Evolutionary conservation across 2,329 filamentous ascomycete species (phyloP), one percentile per base, ranked within the genome.

Genomic region (Colletotrichum spinosum): DNA sequence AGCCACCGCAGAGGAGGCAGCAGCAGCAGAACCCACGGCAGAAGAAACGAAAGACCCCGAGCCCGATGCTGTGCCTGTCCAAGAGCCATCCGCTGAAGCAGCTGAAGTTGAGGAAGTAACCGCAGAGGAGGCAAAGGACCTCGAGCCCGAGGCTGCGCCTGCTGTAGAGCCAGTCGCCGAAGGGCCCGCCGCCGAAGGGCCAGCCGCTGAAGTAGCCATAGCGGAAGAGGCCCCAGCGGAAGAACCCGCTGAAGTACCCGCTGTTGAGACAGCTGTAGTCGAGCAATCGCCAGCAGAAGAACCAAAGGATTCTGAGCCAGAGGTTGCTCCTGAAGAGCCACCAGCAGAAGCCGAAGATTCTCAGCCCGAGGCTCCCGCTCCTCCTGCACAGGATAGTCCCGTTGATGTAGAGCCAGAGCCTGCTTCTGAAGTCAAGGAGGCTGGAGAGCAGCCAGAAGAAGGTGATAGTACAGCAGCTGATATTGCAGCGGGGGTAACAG

Each of bases 361-460:
- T 3, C 55, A 35, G 3, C 12, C 44, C 9, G 49, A 64, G 6
- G 11, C 62, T 44, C 49, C 56, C 44, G 34, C 38, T 25, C 33
- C 35, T 11, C 25, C 48, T 12, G 46, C 11, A 15, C 42, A 60
- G 15, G 55, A 60, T 25, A 37, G 12, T 35, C 11, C 11, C 10
- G 1, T 8, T 11, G 7, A 9, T 38, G 12, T 38, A 52, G 51
- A 38, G 15, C n/a, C 25, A 9, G 45, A 56, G n/a, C 17, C 60
- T n/a, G 60, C 13, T 10, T 39, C 34, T 4, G 60, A 58, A 63
- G 13, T 55, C 12, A 56, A 59, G 37, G 50, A 62, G n/a, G 15
- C 61, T 4, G 54, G 33, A 34, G 17, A 50, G 7, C 51, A 56
- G 35, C 37, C 55, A 34, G 55, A 42, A n/a, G 10, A 39, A 9